Base-by-base conservation (phyloP, 257 asterid species). In the Jacaranda copaia region DNA sequence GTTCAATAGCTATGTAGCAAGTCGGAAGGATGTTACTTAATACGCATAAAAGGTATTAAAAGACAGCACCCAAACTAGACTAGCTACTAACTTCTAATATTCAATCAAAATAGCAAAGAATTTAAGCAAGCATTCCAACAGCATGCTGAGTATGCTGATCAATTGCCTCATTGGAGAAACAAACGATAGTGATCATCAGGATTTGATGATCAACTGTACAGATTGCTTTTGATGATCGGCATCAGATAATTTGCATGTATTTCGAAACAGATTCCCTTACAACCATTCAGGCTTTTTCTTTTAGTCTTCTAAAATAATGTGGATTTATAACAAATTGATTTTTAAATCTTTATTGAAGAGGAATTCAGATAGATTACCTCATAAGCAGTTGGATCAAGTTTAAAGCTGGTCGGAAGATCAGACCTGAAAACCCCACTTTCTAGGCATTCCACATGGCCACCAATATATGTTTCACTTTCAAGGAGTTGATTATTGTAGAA, bases 371-470 rank as follows among this genome's bases (percentile, higher is more conserved):
- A 77, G 61, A 60, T 76, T 69, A 93, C 99, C 92, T 91, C 93
- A 84, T 63, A 95, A 58, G 97, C 99, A 73, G 91, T 84, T 7
- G 97, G 96, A 80, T 95, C 97, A 43, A 95, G 97, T 84, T 93
- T 95, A 86, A 95, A 95, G 87, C 90, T 90, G 68, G 94, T 89
- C 8, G 99, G 98, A 80, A 95, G 88, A 82, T 95, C 99, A 75
- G 99, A 95, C 87, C 99, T 93, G 87, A 95, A 95, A 85, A 95
- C 99, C 55, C 99, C 99, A 90, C 97, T 93, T 89, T 95, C 99
- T 63, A 95, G 90, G 85, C 99, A 95, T 86, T 95, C 99, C 79
- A 95, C 99, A 76, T 95, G 99, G 56, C 99, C 99, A 59, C 99
- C 99, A 53, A 95, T 95, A 82, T 95, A 95, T 40, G 99, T 95